Conservation (phyloP, 2,329 filamentous ascomycete genomes). For the Verticillium nubilum region DNA sequence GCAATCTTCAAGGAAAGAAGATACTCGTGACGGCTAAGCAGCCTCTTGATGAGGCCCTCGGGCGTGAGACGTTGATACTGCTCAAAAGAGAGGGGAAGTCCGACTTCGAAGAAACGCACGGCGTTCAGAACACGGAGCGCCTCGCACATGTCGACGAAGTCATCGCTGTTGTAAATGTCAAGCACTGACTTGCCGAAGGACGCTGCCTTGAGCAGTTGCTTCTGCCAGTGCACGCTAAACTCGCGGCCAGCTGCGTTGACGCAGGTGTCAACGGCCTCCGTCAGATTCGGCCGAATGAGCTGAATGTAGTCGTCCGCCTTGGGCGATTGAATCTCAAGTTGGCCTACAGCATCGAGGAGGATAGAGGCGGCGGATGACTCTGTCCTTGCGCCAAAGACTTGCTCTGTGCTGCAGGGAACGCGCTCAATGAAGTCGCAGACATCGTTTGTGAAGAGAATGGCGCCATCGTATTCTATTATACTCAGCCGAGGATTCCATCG, state of each 20-base stretch:
- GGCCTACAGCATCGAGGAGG: conserved; percentile 85
- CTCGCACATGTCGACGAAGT: conserved; percentile 98
- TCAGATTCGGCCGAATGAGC: conserved; percentile 78
- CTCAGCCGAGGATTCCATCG: conserved; percentile 11
- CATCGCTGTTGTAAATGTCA: conserved; percentile 95
- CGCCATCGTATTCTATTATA: conserved; percentile 67
- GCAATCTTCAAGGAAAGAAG: conserved; percentile 84
- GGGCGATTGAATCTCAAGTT: conserved; percentile 87
- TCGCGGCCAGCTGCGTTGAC: conserved; percentile 91
- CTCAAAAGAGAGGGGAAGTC: conserved; percentile 85
- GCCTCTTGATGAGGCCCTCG: conserved; percentile 76
- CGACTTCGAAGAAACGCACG: conserved; percentile 84
- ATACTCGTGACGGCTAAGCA: conserved; percentile 88
- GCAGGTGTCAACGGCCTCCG: conserved; percentile 89
- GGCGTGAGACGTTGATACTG: conserved; percentile 89
- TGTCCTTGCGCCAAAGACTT: conserved; percentile 84
- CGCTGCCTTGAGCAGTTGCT: conserved; percentile 89
- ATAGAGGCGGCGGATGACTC: conserved; percentile 87
- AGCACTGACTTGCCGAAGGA: conserved; percentile 97
- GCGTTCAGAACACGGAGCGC: conserved; percentile 89
- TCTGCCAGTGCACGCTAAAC: conserved; percentile 88
- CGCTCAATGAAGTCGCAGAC: conserved; percentile 97
- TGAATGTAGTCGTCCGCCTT: conserved; percentile 98
- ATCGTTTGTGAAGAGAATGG: conserved; percentile 83
- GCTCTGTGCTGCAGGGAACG: conserved; percentile 78